Evolutionary conservation across 2,329 filamentous ascomycete species (phyloP), one percentile per base, ranked within the genome.

Genomic region (Graphilbum ipis-grandicollis): DNA sequence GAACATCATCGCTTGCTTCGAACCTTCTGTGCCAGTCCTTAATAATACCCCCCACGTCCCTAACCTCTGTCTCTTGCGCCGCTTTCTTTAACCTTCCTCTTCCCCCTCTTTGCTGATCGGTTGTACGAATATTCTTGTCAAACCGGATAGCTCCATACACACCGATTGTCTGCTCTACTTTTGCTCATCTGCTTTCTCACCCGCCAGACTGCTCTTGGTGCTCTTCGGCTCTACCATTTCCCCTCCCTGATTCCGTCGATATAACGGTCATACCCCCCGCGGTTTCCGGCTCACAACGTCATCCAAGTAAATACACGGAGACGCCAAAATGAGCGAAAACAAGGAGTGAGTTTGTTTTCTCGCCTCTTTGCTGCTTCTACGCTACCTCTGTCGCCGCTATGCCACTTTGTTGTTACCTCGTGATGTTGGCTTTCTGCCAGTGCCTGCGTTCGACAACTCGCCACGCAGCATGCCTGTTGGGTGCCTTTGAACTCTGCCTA

Each of bases 1-100:
- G 37, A 43, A 46, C 48, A 45, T 39, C 44, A 42, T 35, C 43
- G 39, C 38, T 41, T 43, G n/a, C 8, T 7, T 17, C 39, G 37
- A 35, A 31, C 33, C 12, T 34, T 13, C 38, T 33, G 21, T 30
- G 30, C 15, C 31, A 17, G 19, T 34, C 14, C 19, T 35, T 23
- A 8, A 15, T 30, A 22, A 29, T 13, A 3, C 31, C 15, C 35
- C 26, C 26, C 26, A 13, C n/a, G 29, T 37, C 29, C 35, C 35
- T 18, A 12, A 28, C 28, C 21, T 17, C 28, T 33, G 17, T 36
- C 35, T 31, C 23, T n/a, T n/a, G n/a, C n/a, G n/a, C n/a, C n/a
- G n/a, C n/a, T n/a, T n/a, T n/a, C n/a, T n/a, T n/a, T n/a, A n/a
- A 10, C 15, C 19, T 29, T 19, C 33, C 18, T 19, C 23, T 5